Evolutionary conservation across 495 filamentous ascomycete genomes (phyloP).

Genomic region (Lichina pygmaea): DNA sequence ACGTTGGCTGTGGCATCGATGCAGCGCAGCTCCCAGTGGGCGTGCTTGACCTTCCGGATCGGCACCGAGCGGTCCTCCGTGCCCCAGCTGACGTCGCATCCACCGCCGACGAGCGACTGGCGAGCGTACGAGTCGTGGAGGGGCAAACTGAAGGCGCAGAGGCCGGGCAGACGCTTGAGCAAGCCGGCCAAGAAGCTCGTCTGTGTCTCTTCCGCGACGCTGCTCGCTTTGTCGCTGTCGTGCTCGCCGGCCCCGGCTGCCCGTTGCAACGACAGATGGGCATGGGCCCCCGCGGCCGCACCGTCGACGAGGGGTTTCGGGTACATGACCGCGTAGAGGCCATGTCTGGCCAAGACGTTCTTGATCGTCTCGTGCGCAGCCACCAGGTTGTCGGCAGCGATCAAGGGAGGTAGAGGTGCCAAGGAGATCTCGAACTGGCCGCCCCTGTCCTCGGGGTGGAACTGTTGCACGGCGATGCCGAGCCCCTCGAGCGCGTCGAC

Average conservation of each 20-base stretch:
- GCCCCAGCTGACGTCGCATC: conserved; percentile 49
- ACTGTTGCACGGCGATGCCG: conserved; percentile 42
- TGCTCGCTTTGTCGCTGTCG: conserved; percentile 3
- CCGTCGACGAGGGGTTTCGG: conserved; percentile 37
- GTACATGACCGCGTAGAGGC: conserved; percentile 46
- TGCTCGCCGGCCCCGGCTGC: conserved; percentile 3
- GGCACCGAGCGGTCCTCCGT: conserved; percentile 49
- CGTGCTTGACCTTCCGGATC: conserved; percentile 28
- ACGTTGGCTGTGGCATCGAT: conserved; percentile 50
- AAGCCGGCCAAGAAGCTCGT: conserved; percentile 40
- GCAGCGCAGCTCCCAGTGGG: conserved; percentile 45
- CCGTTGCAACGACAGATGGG: conserved; percentile 34
- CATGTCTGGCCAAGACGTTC: conserved; percentile 25
- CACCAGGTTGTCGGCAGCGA: conserved; percentile 45
- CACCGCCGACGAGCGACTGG: conserved; percentile 23
- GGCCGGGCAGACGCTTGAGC: conserved; percentile 30
- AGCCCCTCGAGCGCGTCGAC: conserved; percentile 24
- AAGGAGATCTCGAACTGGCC: conserved; percentile 72
- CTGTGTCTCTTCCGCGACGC: conserved; percentile 9
- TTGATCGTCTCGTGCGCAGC: conserved; percentile 44
- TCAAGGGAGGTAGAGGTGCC: conserved; percentile 30
- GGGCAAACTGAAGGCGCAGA: conserved; percentile 37
- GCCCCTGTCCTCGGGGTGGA: conserved; percentile 47
- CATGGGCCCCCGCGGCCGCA: conserved; percentile 37
- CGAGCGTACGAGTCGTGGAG: conserved; percentile 32